Conservation (phyloP, 257 asterid genomes). For the Salvia rosmarinus region DNA sequence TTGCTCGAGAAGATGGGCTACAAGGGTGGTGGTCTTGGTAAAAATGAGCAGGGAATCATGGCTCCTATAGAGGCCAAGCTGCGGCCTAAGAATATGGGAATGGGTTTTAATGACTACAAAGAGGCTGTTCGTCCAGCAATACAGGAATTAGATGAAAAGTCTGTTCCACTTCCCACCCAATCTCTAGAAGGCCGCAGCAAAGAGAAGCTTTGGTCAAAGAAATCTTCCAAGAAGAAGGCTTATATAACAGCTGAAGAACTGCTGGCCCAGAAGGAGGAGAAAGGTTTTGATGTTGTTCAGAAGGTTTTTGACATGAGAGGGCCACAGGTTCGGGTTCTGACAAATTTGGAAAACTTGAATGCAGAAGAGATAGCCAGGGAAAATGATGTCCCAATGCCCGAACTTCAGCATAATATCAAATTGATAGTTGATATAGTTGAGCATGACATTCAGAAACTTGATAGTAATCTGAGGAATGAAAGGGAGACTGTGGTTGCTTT, state of each 20-base stretch:
- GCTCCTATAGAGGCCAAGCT: conserved; percentile 81
- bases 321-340: conserved; percentile 89
- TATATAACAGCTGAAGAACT: conserved; percentile 78
- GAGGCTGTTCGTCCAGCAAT: conserved; percentile 56
- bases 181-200: conserved; percentile 47
- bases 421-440: conserved; percentile 76
- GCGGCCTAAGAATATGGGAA: conserved; percentile 88
- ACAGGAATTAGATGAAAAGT: conserved; percentile 51
- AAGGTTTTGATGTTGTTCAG: conserved; percentile 71
- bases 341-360: conserved; percentile 82
- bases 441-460: conserved; percentile 78
- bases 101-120: conserved; percentile 86
- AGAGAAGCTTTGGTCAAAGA: conserved; percentile 81
- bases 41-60: conserved; percentile 74
- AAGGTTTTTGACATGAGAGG: conserved; percentile 97
- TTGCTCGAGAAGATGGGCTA: conserved; percentile 91
- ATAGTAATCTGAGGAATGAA: conserved; percentile 80
- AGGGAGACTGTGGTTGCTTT: conserved; percentile 81
- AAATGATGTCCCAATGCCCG: conserved; percentile 86
- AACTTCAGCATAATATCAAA: conserved; percentile 83
- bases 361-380: conserved; percentile 80
- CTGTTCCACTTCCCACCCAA: conserved; percentile 43
- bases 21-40: conserved; percentile 94
- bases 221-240: conserved; percentile 60
- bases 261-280: conserved; percentile 77